Percentiles rank a stretch among this genome's conserved stretches.
These are phyloP conservation scores for Cephalotrichum gorgonifer DNA, from an alignment of 2,329 filamentous ascomycete species.

Conservation along the genomic window DNA sequence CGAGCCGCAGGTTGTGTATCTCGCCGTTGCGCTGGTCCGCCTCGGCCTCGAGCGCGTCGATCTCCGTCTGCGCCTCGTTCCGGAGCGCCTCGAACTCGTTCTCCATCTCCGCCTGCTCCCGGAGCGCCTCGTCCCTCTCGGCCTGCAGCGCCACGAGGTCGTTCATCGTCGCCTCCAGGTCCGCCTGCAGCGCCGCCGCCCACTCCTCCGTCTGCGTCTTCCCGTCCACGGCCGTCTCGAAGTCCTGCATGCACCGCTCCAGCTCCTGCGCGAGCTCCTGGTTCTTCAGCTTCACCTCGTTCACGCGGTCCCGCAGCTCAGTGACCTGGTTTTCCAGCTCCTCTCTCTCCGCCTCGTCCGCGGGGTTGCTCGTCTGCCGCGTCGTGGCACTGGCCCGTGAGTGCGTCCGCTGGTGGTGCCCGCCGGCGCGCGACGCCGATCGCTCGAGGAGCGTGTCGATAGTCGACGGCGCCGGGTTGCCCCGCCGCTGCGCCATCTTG, in stretches of 20 bases:
- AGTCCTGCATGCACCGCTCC: conserved; percentile 67
- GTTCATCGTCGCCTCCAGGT: conserved; percentile 68
- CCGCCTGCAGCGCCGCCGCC: conserved; percentile 60
- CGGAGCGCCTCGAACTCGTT: conserved; percentile 50
- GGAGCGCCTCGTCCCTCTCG: conserved; percentile 78
- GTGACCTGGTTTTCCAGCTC: conserved; percentile 78
- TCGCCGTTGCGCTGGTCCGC: conserved; percentile 64
- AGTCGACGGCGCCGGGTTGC: conserved; percentile 50
- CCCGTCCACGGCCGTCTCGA: conserved; percentile 59
- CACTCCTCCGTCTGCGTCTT: conserved; percentile 50
- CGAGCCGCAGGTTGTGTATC: conserved; percentile 57
- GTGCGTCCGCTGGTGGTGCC: conserved; percentile 52
- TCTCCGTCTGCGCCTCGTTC: conserved; percentile 55
- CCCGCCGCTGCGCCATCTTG: conserved; percentile 74
- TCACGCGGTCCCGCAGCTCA: conserved; percentile 75
- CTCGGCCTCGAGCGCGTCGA: conserved; percentile 59
- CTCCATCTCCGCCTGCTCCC: conserved; percentile 50
- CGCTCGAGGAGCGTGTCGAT: conserved; percentile 89
- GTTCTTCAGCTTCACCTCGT: conserved; percentile 76
- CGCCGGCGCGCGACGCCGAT: conserved; percentile 75
- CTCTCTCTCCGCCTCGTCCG: conserved; percentile 71
- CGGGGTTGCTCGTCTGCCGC: conserved; percentile 42
- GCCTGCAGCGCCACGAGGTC: conserved; percentile 70
- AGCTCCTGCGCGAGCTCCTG: conserved; percentile 80
- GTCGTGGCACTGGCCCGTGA: conserved; percentile 65